These are phyloP conservation scores for Tardiomyces depauwii DNA, from an alignment of 1,139 yeast genomes.

Conservation along the genomic window DNA sequence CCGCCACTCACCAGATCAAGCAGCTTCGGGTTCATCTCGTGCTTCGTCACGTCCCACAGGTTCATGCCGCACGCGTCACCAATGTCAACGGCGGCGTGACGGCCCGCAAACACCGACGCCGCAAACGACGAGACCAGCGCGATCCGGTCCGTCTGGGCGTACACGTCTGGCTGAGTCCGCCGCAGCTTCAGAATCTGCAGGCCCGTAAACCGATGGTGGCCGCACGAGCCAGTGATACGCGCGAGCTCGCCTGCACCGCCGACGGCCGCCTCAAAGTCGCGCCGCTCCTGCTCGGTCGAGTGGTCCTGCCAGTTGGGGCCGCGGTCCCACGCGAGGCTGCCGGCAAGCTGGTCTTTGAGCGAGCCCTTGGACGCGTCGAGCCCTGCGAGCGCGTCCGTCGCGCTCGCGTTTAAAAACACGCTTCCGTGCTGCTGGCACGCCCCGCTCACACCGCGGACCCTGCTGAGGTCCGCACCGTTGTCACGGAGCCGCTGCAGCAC, in stretches of 20 bases:
- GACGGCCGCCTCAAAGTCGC: slow-evolving; percentile 45
- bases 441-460: slow-evolving; percentile 66
- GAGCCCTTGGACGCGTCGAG: slow-evolving; percentile 5
- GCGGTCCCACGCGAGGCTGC: slow-evolving; percentile 47
- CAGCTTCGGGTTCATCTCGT: slow-evolving; percentile 43
- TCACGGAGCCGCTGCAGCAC: slow-evolving; percentile 44
- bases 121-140: slow-evolving; percentile 72
- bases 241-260: slow-evolving; percentile 63
- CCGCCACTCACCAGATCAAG: slow-evolving; percentile 30
- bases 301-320: slow-evolving; percentile 97
- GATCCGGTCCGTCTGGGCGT: slow-evolving; percentile 47
- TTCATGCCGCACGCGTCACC: slow-evolving; percentile 94
- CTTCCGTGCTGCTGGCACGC: slow-evolving; percentile 94
- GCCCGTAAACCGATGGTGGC: slow-evolving; percentile 86
- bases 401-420: slow-evolving; percentile 58
- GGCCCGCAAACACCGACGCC: slow-evolving; percentile 59
- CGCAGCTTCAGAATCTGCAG: slow-evolving; percentile 74
- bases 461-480: slow-evolving; percentile 29
- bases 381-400: slow-evolving; percentile 30
- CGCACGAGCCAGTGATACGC: slow-evolving; percentile 66
- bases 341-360: slow-evolving; percentile 11
- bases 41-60: slow-evolving; percentile 52
- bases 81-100: slow-evolving; percentile 55
- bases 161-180: slow-evolving; percentile 41
- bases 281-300: slow-evolving; percentile 62